Evolutionary conservation across 116 monocot species (phyloP), one percentile per base, ranked within the genome.

Genomic region (Posidonia oceanica): DNA sequence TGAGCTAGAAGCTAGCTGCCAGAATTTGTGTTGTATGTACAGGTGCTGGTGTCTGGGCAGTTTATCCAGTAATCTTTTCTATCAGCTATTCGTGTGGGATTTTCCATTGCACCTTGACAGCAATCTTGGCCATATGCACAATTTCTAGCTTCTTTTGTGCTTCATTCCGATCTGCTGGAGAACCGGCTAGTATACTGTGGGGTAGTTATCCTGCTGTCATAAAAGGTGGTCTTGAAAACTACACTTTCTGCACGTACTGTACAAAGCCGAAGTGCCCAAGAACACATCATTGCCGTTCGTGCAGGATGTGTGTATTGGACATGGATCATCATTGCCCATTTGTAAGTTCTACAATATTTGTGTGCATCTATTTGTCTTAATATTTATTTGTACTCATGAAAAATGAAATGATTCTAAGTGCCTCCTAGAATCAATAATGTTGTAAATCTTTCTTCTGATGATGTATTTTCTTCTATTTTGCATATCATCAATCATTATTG

Each of bases 271-370:
- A 95, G 76, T 83, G 88, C 37, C 95, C 95, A 63, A 85, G 91
- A 66, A 82, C 95, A 63, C 91, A 95, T 75, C 95, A 95, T 69
- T 95, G 95, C 61, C 82, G 91, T 62, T 88, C 95, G 3, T 95
- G 95, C 73, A 81, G 67, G 78, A 86, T 84, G 80, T 95, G 95
- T 72, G 80, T 95, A 10, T 64, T 91, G 77, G 95, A 91, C 74
- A 95, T 95, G 95, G 95, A 95, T 84, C 95, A 95, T 80, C 95
- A 95, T 70, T 95, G 95, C 72, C 95, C 95, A 62, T 95, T 95
- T 72, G 95, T 95, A 91, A 91, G 95, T 84, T 64, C 48, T 8
- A 2, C 5, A 48, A 48, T 48, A 48, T 48, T 48, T 48, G 48
- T 48, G 29, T 29, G 29, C 29, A 29, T 29, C 29, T 29, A 29